phyloP scores from a whole-genome alignment of 768 basidiomycete species.

The Rhodosporidiobolus odoratus region DNA sequence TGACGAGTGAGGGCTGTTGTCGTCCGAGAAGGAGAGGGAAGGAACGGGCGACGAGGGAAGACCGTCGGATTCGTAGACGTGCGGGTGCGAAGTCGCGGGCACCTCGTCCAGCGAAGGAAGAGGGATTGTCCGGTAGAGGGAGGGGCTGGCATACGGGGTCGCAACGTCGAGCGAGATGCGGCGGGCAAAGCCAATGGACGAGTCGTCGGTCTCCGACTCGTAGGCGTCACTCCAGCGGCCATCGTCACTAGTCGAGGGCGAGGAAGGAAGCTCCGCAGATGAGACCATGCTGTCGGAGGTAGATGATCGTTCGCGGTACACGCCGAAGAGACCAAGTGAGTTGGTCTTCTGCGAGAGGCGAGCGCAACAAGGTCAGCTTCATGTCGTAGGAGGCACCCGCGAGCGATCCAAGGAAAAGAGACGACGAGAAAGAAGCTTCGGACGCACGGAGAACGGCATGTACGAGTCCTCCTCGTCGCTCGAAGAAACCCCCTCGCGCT shows the following conservation, averaged over 20 bases:
- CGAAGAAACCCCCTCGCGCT: not conserved
- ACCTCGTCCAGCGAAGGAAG: too few species aligned
- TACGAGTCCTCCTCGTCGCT: not conserved
- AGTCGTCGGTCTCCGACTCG: conserved; percentile 4
- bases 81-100: not conserved
- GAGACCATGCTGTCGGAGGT: not conserved
- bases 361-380: too few species aligned
- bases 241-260: not conserved
- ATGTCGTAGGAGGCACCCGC: too few species aligned
- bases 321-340: conserved; percentile 12
- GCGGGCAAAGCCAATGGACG: conserved; percentile 17
- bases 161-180: conserved; percentile 17
- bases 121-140: not conserved
- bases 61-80: not conserved
- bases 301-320: conserved; percentile 12
- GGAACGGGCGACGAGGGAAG: conserved; percentile 11
- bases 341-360: not conserved
- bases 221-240: conserved; percentile 4
- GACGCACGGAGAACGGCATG: not conserved
- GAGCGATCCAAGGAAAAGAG: conserved; percentile 10
- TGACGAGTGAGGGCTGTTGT: conserved; percentile 1
- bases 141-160: not conserved
- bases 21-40: not conserved
- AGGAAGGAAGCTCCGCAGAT: conserved; percentile 1
- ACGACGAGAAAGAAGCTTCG: conserved; percentile 7